phyloP scores from a whole-genome alignment of 2,329 filamentous ascomycete species.

The Fusarium subtropicale region DNA sequence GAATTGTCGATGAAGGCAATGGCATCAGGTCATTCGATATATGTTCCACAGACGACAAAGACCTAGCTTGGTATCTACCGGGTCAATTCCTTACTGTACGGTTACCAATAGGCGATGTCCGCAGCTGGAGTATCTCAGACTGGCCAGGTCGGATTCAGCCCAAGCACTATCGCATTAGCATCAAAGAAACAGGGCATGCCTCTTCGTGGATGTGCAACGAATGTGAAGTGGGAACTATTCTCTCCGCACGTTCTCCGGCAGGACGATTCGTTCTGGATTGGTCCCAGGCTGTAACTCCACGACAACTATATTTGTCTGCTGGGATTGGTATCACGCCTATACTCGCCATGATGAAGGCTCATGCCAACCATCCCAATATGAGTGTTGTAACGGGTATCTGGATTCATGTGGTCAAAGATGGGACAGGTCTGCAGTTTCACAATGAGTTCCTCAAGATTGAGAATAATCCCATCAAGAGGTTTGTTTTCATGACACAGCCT shows the following conservation, averaged over 20 bases:
- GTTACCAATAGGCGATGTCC: slow-evolving; percentile 7
- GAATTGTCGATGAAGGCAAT: neutral
- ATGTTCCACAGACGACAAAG: neutral
- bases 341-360: slow-evolving; percentile 10
- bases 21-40: slow-evolving; percentile 1
- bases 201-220: slow-evolving; percentile 8
- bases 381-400: neutral
- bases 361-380: slow-evolving; percentile 6
- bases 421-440: neutral
- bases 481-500: slow-evolving; percentile 5
- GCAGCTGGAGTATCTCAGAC: slow-evolving; percentile 19
- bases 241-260: slow-evolving; percentile 5
- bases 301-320: slow-evolving; percentile 8
- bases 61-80: slow-evolving; percentile 7
- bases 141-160: slow-evolving; percentile 14
- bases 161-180: slow-evolving; percentile 2
- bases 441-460: slow-evolving; percentile 1
- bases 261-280: slow-evolving; percentile 6
- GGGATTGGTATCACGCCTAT: slow-evolving; percentile 8
- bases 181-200: neutral
- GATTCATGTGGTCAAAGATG: slow-evolving; percentile 4
- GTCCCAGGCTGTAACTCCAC: neutral
- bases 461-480: neutral
- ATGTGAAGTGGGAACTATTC: neutral
- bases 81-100: slow-evolving; percentile 12